Percentiles rank a stretch among this genome's conserved stretches.
Evolutionary conservation across 768 basidiomycete genomes (phyloP).

Genomic region (Psilocybe cubensis): DNA sequence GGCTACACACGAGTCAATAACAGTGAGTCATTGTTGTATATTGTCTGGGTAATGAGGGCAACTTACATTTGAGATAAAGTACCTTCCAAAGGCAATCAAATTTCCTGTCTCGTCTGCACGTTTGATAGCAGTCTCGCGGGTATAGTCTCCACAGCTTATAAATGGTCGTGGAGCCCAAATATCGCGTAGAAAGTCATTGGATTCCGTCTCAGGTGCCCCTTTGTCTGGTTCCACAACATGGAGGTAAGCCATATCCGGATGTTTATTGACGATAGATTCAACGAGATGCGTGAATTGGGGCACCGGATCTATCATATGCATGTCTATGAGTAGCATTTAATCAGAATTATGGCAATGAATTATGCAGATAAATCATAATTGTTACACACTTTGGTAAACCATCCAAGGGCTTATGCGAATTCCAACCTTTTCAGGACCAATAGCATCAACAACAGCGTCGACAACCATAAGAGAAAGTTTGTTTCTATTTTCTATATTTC

Average conservation of each 20-base stretch:
- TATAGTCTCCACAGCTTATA: conserved; percentile 49
- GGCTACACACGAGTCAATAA: too few relatives aligned
- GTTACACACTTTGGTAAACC: conserved; percentile 36
- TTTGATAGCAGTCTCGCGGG: conserved; percentile 38
- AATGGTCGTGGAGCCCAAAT: conserved; percentile 48
- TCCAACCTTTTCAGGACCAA: not conserved
- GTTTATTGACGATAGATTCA: conserved; percentile 35
- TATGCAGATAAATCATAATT: not conserved
- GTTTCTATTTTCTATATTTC: conserved; percentile 63
- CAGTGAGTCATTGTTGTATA: too few relatives aligned
- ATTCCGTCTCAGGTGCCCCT: conserved; percentile 18
- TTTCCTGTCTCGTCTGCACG: conserved; percentile 39
- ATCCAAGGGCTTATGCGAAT: conserved; percentile 66
- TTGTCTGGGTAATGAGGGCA: too few relatives aligned
- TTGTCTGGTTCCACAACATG: conserved; percentile 49
- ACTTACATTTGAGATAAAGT: conserved; percentile 37
- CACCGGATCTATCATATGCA: conserved; percentile 57
- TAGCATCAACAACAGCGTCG: conserved; percentile 36
- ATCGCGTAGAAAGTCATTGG: conserved; percentile 49
- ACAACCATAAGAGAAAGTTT: conserved; percentile 61
- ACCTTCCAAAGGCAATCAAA: conserved; percentile 34
- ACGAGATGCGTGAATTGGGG: conserved; percentile 60
- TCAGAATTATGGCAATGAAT: too few relatives aligned
- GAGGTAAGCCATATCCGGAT: conserved; percentile 56
- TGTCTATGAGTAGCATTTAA: too few relatives aligned